Evolutionary conservation across 805 yeast genomes (phyloP), one percentile per base, ranked within the genome.

Genomic region (Lipomyces lipofer): DNA sequence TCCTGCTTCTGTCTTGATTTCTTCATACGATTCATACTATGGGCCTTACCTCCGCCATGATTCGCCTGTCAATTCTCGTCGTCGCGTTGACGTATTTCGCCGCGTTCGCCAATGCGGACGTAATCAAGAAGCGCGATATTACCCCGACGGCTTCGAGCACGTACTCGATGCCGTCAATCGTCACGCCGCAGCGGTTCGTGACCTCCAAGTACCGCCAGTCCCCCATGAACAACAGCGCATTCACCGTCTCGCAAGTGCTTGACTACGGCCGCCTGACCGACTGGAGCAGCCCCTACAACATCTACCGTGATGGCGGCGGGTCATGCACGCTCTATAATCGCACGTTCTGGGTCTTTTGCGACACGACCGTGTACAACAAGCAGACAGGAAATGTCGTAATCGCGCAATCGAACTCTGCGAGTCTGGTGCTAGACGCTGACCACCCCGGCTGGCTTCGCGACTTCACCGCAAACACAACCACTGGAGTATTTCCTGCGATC

Each of bases 291-390:
- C 29, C 19, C 8, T 53, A 51, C 27, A 13, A 9, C 8, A 10
- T 53, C 35, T 35, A 49, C 38, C 53, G 57, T n/a, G 57, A 44
- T 43, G 57, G 49, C 29, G 57, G 54, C 22, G 57, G 57, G 13
- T 32, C 50, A 1, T 53, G 57, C 47, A 7, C 43, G 15, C 30
- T 53, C 28, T 13, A 39, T 13, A 51, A 49, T 56, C 38, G 38
- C 8, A 51, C 49, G 12, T n/a, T 53, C 25, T 53, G 57, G 57
- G 43, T 51, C 35, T 49, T 44, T 36, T 24, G 38, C 43, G 54
- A 54, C 47, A 53, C 56, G 12, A 36, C 15, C 12, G 45, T 29
- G 36, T 5, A n/a, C 42, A 4, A 24, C 15, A 25, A 22, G 27
- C 2, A 19, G 9, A 19, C 29, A 15, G 47, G 47, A 27, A 7